These are phyloP conservation scores for Macrolepiota albuminosa DNA, from an alignment of 768 basidiomycete genomes.

Conservation along the genomic window DNA sequence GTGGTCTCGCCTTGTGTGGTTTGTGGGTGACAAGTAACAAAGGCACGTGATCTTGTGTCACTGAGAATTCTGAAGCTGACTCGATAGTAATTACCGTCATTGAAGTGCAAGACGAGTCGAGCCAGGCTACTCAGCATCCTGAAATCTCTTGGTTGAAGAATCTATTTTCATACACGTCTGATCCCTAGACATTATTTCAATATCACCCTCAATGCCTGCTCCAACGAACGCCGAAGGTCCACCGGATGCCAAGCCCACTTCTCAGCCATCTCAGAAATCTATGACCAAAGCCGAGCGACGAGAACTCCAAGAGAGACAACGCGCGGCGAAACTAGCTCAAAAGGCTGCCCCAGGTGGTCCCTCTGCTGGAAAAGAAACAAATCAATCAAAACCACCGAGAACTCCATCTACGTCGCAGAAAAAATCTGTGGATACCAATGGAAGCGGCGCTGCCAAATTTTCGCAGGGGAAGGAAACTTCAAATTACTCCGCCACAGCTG, in stretches of 20 bases:
- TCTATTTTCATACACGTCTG: neutral
- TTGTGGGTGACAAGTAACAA: conserved; percentile 3
- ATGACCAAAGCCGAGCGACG: conserved; percentile 80
- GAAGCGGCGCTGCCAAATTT: conserved; percentile 10
- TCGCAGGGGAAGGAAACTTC: conserved; percentile 22
- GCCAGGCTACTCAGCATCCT: neutral
- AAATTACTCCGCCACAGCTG: conserved; percentile 11
- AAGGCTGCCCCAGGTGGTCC: conserved; percentile 27
- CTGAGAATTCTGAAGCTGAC: conserved; percentile 10
- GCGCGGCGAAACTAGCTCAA: conserved; percentile 64
- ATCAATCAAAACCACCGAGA: conserved; percentile 19
- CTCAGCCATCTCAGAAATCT: conserved; percentile 51
- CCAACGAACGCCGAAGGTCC: conserved; percentile 21
- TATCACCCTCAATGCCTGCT: conserved; percentile 25
- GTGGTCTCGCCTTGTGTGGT: conserved; percentile 1
- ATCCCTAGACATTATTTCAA: neutral
- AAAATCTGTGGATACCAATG: conserved; percentile 24
- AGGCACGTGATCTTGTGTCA: conserved; percentile 16
- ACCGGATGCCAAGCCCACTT: conserved; percentile 8
- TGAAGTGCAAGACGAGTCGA: neutral
- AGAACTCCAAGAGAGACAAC: conserved; percentile 74
- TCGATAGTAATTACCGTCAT: conserved; percentile 9
- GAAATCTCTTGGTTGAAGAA: neutral
- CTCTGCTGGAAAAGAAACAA: conserved; percentile 19
- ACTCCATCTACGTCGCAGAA: conserved; percentile 29